Evolutionary conservation across 257 asterid species (phyloP), one percentile per base, ranked within the genome.

Genomic region (Nicotiana obtusifolia): DNA sequence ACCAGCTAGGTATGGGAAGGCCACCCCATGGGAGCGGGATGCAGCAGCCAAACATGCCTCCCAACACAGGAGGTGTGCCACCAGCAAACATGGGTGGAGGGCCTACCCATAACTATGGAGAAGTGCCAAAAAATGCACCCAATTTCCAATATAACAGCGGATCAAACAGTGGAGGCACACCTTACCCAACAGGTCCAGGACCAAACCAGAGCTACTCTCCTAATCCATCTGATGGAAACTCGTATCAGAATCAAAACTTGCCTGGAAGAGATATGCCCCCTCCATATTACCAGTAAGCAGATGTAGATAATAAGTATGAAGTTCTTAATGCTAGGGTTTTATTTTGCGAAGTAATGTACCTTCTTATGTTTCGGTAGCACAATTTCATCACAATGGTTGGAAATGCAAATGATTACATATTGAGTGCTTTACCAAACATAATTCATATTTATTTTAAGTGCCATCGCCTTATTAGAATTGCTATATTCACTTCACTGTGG

Each of bases 181-280:
- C 85, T 5, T 85, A 85, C 65, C 89, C 78, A 64, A 20, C 85
- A 33, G 87, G 88, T 17, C 87, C 89, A 1, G 84, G 86, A 31
- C 87, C 87, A 7, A 85, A 85, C 37, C 90, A 83, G 80, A 82
- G 86, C 44, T 88, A 73, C 60, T 84, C 82, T 62, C 83, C 81
- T 33, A 81, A 77, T 73, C 16, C 22, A 76, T 84, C 85, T 16
- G 86, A 67, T 28, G 85, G 84, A 53, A 69, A 80, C 44, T 81
- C 89, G n/a, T 53, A 78, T 47, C 86, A 83, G 14, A 83, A 52
- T 84, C 90, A 85, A 82, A 87, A 90, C 84, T 67, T 86, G 6
- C 88, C 89, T 13, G 93, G 91, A 75, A 88, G 94, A 84, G 90
- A 88, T 73, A 52, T 84, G 80, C 86, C 89, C 31, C 82, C 76